These are phyloP conservation scores for Lindgomyces ingoldianus DNA, from an alignment of 495 filamentous ascomycete genomes.

Conservation along the genomic window DNA sequence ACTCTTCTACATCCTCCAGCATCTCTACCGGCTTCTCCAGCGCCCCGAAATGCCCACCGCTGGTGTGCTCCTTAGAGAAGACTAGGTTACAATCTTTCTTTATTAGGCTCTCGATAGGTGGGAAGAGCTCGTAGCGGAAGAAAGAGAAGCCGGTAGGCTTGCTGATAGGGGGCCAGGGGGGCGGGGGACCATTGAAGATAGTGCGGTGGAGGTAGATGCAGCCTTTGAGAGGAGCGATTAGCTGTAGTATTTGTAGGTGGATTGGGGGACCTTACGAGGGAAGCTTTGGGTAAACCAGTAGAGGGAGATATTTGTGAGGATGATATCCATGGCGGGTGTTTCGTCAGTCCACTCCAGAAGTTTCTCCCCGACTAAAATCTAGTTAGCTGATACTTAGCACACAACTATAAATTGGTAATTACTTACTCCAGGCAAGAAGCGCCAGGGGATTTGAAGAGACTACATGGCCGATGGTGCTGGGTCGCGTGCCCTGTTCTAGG, in stretches of 20 bases:
- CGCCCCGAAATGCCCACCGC: constrained; percentile 67
- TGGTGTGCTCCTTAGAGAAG: constrained; percentile 51
- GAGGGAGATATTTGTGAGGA: constrained; percentile 58
- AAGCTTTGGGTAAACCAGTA: constrained; percentile 69
- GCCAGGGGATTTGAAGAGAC: constrained; percentile 60
- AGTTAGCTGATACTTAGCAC: background rate
- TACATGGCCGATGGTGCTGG: constrained; percentile 63
- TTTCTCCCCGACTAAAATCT: constrained; percentile 61
- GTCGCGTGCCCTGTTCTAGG: constrained; percentile 59
- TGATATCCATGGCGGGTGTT: constrained; percentile 53
- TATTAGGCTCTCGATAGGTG: constrained; percentile 54
- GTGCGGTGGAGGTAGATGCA: constrained; percentile 60
- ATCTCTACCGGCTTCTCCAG: constrained; percentile 58
- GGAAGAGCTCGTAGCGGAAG: constrained; percentile 58
- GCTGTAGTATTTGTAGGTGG: too few relatives aligned
- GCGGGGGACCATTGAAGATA: constrained; percentile 38
- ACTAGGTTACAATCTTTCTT: constrained; percentile 53
- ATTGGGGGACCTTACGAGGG: too few relatives aligned
- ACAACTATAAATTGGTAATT: too few relatives aligned
- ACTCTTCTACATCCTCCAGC: constrained; percentile 60
- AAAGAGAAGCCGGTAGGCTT: constrained; percentile 63
- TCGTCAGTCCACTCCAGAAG: constrained; percentile 63
- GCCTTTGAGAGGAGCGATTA: too few relatives aligned
- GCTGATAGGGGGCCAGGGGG: constrained; percentile 43
- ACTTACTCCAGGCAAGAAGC: constrained; percentile 59